Percentiles rank a stretch among this genome's conserved stretches.
phyloP scores from a whole-genome alignment of 768 basidiomycete genomes.

The Zangia roseola region DNA sequence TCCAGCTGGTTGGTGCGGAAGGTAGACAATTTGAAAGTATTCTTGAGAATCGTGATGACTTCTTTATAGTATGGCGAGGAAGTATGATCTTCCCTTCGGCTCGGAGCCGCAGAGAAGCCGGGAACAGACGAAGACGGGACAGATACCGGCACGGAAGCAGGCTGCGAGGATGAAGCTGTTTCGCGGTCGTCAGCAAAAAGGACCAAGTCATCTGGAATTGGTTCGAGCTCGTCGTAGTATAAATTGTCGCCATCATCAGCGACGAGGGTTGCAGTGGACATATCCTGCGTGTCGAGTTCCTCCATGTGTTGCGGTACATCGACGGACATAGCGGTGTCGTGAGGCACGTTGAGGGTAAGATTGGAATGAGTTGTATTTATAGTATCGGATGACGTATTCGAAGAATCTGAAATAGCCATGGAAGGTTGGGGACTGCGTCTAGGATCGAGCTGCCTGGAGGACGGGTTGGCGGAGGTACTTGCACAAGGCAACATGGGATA shows the following conservation, averaged over 20 bases:
- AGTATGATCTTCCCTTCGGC: conserved; percentile 30
- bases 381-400: conserved; percentile 12
- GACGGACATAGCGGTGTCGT: conserved; percentile 2
- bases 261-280: conserved; percentile 16
- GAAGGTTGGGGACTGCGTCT: conserved; percentile 15
- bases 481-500: conserved; percentile 2
- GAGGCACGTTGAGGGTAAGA: neutral
- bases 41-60: conserved; percentile 32
- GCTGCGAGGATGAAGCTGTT: conserved; percentile 2
- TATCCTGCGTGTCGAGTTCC: conserved; percentile 23
- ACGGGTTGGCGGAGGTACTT: neutral
- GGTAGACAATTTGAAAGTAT: conserved; percentile 54
- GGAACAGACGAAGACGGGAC: conserved; percentile 10
- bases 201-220: conserved; percentile 16
- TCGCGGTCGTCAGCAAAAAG: conserved; percentile 15
- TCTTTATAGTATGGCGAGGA: conserved; percentile 31
- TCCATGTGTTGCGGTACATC: conserved; percentile 12
- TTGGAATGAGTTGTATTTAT: neutral
- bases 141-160: conserved; percentile 6
- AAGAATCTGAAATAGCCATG: conserved; percentile 15
- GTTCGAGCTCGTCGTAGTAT: conserved; percentile 48
- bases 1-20: conserved; percentile 88
- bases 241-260: conserved; percentile 44
- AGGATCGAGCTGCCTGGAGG: neutral
- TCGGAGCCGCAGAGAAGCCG: neutral